Percentiles rank a stretch among this genome's conserved stretches.
These are phyloP conservation scores for Thermothielavioides terrestris DNA, from an alignment of 495 filamentous ascomycete genomes.

Conservation along the genomic window DNA sequence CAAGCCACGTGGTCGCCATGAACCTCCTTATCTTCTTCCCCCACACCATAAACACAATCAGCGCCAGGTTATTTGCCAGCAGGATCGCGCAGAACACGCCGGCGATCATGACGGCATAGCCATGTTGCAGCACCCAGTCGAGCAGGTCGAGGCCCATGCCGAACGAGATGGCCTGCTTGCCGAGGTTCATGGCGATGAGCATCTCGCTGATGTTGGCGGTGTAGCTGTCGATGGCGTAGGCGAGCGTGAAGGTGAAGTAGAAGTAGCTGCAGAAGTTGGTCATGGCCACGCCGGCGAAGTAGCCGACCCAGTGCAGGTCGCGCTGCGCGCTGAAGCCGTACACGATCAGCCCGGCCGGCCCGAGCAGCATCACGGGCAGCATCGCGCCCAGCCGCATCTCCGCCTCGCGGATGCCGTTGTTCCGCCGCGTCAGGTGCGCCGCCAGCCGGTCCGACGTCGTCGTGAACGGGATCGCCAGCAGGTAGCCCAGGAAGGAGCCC, in stretches of 20 bases:
- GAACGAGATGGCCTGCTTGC: constrained; percentile 57
- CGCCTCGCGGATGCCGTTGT: constrained; percentile 50
- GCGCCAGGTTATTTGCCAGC: constrained; percentile 46
- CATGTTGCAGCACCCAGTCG: constrained; percentile 47
- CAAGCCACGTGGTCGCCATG: constrained; percentile 46
- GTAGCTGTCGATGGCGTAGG: constrained; percentile 52
- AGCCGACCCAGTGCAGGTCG: constrained; percentile 48
- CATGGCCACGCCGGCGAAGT: constrained; percentile 47
- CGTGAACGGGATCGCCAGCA: constrained; percentile 49
- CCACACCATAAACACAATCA: constrained; percentile 48
- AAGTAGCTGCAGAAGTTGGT: constrained; percentile 46
- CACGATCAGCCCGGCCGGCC: constrained; percentile 45
- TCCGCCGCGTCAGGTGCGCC: constrained; percentile 45
- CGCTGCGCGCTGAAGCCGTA: constrained; percentile 48
- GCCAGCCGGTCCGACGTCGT: constrained; percentile 48
- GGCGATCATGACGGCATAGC: constrained; percentile 50
- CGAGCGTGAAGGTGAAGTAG: constrained; percentile 53
- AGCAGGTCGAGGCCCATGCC: constrained; percentile 52
- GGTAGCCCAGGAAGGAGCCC: constrained; percentile 43
- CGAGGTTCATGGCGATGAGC: constrained; percentile 60
- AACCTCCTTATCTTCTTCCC: constrained; percentile 48
- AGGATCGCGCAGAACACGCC: constrained; percentile 49
- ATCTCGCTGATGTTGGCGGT: constrained; percentile 52
- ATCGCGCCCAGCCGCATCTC: constrained; percentile 54
- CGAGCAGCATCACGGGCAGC: constrained; percentile 45